Base-by-base conservation (phyloP, 1,284 basidiomycete species). In the Xerocomus minutiporus region DNA sequence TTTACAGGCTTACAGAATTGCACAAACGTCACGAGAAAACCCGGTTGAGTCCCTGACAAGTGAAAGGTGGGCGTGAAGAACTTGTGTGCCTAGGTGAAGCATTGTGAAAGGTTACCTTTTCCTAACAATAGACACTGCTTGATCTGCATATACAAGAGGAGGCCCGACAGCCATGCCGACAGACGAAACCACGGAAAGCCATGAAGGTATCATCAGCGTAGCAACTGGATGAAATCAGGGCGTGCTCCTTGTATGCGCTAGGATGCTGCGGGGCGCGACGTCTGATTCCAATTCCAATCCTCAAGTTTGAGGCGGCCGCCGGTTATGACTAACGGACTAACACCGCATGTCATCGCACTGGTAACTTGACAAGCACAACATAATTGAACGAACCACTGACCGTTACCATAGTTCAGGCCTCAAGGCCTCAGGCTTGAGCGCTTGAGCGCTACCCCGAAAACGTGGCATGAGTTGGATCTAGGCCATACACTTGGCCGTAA, bases 21-120 rank as follows among this genome's bases (percentile, higher is more conserved):
- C 88, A 62, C 86, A 90, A 52, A 91, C 82, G 66, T 92, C 91
- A 61, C 81, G 78, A 52, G 89, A 91, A 68, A 94, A 94, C 1
- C 91, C 91, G 43, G 86, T 86, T 2, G 90, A 80, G 63, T 91
- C 87, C 69, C 90, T 92, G 36, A 55, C 36, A 50, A n/a, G 38
- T 46, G 55, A 52, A 39, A 51, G 29, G 49, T 34, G 28, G 40
- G 58, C 29, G 56, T 68, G 51, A 69, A 60, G 57, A 44, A 51
- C 31, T 26, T 32, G n/a, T 20, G 52, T 42, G 13, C 46, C 40
- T 55, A 44, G 49, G 32, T 23, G 29, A 59, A 26, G 32, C 48
- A 31, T 28, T 42, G 46, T 36, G 48, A 53, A 11, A 26, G 62
- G 73, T 54, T 54, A 80, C 87, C 81, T 84, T 73, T 86, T 88